phyloP scores from a whole-genome alignment of 1,284 basidiomycete genomes.

The Boletus mariae region DNA sequence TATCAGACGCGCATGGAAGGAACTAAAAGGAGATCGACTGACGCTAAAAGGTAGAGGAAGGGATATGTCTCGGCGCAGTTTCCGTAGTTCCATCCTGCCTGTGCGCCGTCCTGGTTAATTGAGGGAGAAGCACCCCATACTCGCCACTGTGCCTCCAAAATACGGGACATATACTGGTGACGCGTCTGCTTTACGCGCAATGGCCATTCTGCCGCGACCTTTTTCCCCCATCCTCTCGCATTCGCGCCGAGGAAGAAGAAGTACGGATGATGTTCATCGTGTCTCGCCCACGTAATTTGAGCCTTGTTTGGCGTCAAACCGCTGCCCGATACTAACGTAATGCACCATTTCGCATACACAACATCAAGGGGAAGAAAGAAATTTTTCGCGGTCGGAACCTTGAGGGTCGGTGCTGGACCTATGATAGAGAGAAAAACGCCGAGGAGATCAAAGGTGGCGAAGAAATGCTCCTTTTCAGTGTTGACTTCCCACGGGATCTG shows the following conservation, averaged over 20 bases:
- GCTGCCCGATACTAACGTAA: neutral
- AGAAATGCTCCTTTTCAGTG: neutral
- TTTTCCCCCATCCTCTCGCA: neutral
- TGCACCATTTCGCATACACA: neutral
- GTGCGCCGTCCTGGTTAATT: neutral
- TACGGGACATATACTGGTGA: neutral
- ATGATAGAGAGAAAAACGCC: neutral
- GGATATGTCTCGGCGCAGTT: neutral
- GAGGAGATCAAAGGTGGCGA: neutral
- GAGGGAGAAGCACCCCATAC: neutral
- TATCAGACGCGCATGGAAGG: neutral
- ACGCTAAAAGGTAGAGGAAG: neutral
- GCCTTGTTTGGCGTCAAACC: neutral
- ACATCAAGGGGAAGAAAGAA: neutral
- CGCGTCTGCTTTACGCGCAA: too few species aligned
- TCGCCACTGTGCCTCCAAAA: neutral
- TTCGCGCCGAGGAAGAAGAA: neutral
- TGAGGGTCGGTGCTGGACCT: neutral
- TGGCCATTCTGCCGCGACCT: too few species aligned
- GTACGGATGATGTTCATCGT: neutral
- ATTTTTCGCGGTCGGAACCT: neutral
- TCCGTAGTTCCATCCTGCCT: neutral
- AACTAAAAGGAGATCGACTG: neutral
- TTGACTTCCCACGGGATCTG: neutral
- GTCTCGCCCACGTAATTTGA: neutral